These are phyloP conservation scores for Pseudomicrostroma phylloplanum DNA, from an alignment of 1,284 basidiomycete genomes.

Conservation along the genomic window DNA sequence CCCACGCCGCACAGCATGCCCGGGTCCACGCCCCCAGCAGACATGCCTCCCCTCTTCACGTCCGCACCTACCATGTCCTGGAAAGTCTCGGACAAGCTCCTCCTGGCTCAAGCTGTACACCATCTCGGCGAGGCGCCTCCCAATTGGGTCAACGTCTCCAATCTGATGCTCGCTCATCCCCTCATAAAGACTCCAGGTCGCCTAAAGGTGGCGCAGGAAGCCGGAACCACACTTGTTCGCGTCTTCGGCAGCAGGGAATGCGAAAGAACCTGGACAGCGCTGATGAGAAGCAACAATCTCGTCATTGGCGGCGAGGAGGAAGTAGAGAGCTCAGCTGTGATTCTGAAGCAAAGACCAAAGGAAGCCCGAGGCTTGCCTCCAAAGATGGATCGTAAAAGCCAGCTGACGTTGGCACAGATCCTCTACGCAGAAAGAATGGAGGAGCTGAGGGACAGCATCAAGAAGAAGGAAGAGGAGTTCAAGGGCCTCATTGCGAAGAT, in stretches of 20 bases:
- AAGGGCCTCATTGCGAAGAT: slow-evolving; percentile 23
- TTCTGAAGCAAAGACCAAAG: slow-evolving; percentile 19
- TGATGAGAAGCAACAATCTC: slow-evolving; percentile 34
- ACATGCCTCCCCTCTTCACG: too few relatives aligned
- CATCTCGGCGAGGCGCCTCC: slow-evolving; percentile 38
- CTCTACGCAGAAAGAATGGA: slow-evolving; percentile 42
- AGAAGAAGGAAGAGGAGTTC: slow-evolving; percentile 35
- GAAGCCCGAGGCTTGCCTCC: slow-evolving; percentile 29
- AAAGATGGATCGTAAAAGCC: slow-evolving; percentile 23
- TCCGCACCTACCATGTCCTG: slow-evolving; percentile 5
- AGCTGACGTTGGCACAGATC: slow-evolving; percentile 40
- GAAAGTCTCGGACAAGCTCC: slow-evolving; percentile 32
- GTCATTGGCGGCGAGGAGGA: slow-evolving; percentile 2
- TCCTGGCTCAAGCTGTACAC: slow-evolving; percentile 44
- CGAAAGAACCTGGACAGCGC: slow-evolving; percentile 34
- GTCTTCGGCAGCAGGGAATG: slow-evolving; percentile 40
- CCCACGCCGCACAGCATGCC: too few relatives aligned
- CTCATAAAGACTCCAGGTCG: slow-evolving; percentile 25
- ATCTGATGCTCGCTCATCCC: slow-evolving; percentile 33
- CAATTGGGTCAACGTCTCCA: slow-evolving; percentile 36
- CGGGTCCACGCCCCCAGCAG: too few relatives aligned
- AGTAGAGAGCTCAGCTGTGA: not conserved
- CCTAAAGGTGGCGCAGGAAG: slow-evolving; percentile 28
- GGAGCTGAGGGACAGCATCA: slow-evolving; percentile 34
- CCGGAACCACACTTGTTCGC: slow-evolving; percentile 31